phyloP scores from a whole-genome alignment of 306 rosid species.

The Canavalia ensiformis region DNA sequence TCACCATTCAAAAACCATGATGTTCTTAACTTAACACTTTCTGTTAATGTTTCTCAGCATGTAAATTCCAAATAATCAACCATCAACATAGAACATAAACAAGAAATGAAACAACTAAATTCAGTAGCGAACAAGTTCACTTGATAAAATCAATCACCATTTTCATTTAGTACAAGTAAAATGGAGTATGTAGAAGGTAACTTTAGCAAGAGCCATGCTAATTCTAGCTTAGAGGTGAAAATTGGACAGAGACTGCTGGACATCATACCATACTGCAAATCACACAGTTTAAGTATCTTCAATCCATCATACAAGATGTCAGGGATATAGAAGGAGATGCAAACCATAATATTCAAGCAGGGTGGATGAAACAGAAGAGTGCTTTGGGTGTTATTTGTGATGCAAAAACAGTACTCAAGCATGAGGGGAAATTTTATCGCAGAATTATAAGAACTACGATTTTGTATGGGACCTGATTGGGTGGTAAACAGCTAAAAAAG shows the following conservation, averaged over 20 bases:
- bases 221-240: not conserved
- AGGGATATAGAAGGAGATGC: not conserved
- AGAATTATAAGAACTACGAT: not conserved
- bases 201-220: not conserved
- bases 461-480: too few relatives aligned
- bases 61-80: not conserved
- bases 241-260: not conserved
- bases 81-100: not conserved
- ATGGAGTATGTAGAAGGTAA: not conserved
- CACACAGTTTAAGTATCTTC: not conserved
- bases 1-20: slow-evolving; percentile 1
- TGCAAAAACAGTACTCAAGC: not conserved
- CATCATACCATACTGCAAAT: not conserved
- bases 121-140: not conserved
- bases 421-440: not conserved
- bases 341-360: too few relatives aligned
- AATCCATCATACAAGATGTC: not conserved
- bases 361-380: not conserved
- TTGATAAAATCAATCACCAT: not conserved
- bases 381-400: not conserved
- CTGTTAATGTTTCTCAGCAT: not conserved
- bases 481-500: too few relatives aligned
- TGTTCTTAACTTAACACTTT: not conserved
- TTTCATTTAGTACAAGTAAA: not conserved
- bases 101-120: not conserved